Evolutionary conservation across 257 asterid species (phyloP), one percentile per base, ranked within the genome.

Genomic region (Jaltomata sinuosa): DNA sequence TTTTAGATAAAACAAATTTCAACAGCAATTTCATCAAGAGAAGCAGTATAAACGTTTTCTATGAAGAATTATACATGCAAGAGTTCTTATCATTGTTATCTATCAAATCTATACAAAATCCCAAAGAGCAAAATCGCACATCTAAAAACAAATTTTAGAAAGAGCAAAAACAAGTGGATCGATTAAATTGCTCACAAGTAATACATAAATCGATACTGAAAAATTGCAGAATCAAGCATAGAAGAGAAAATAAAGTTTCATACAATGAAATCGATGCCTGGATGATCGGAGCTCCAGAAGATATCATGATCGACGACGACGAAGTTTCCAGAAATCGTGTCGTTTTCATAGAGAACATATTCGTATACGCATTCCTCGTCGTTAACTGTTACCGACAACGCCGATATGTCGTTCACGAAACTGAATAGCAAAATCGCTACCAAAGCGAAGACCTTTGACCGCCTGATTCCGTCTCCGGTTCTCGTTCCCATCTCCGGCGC

Each of bases 231-330:
- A 16, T 42, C 6, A 61, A 8, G 16, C 19, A 18, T 11, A 36
- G 25, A 29, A 83, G 4, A 64, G n/a, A 53, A 65, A 62, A 31
- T 36, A 11, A 2, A 2, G n/a, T 32, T 53, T 27, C 79, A 25
- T 92, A 96, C 99, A 22, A 86, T 85, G 82, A 96, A 92, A 40
- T 96, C 99, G 64, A 94, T 84, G 89, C 97, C 97, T 68, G 95
- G 93, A 84, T 91, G 93, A 85, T 91, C 94, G 59, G 96, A 87
- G 82, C 87, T 81, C 98, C 98, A 93, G 90, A 93, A 96, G 65
- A 84, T 83, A 81, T 96, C 98, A 87, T 93, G 94, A 85, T 95
- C 94, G 12, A 86, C 92, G 72, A 93, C 94, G 55, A 96, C 95
- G 87, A 96, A 94, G 87, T 94, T 94, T 4, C 99, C 99, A 10